These are phyloP conservation scores for Penicillium corylophilum DNA, from an alignment of 2,329 filamentous ascomycete species.

Conservation along the genomic window DNA sequence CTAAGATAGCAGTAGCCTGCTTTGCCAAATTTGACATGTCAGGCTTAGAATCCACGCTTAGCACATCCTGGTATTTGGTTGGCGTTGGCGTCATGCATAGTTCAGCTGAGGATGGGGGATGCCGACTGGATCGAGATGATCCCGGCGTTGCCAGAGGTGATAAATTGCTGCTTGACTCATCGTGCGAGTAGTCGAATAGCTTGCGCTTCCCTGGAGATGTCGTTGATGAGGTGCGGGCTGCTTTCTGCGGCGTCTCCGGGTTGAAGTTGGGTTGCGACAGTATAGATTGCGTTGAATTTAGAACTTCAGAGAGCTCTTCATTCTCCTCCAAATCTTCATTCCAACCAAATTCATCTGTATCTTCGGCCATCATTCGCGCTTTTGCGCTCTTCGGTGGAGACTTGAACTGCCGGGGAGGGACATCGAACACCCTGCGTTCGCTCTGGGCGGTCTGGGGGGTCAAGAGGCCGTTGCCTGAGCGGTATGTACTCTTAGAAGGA, in stretches of 20 bases:
- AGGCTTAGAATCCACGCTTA: conserved; percentile 18
- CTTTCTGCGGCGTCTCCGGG: conserved; percentile 39
- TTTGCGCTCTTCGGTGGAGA: conserved; percentile 28
- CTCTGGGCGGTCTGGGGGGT: conserved; percentile 39
- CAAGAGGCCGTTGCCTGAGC: conserved; percentile 25
- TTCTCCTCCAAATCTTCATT: conserved; percentile 37
- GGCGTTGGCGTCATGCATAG: conserved; percentile 35
- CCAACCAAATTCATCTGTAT: conserved; percentile 40
- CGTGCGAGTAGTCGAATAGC: conserved; percentile 25
- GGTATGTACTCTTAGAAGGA: conserved; percentile 3
- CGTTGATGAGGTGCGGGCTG: conserved; percentile 30
- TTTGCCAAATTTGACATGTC: conserved; percentile 23
- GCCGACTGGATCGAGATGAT: conserved; percentile 2
- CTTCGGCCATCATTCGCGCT: conserved; percentile 32
- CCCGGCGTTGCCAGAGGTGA: conserved; percentile 13
- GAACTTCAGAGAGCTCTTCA: conserved; percentile 18
- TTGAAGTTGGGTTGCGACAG: conserved; percentile 32
- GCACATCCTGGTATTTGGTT: conserved; percentile 29
- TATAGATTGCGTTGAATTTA: conserved; percentile 10
- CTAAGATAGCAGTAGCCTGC: conserved; percentile 34
- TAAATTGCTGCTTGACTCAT: background rate
- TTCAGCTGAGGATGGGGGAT: conserved; percentile 28
- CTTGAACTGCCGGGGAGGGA: conserved; percentile 12
- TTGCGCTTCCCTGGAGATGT: conserved; percentile 42
- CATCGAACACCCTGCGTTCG: conserved; percentile 19